Conservation (phyloP, 78 protist genomes). For the Dictyostelium firmibasis region DNA sequence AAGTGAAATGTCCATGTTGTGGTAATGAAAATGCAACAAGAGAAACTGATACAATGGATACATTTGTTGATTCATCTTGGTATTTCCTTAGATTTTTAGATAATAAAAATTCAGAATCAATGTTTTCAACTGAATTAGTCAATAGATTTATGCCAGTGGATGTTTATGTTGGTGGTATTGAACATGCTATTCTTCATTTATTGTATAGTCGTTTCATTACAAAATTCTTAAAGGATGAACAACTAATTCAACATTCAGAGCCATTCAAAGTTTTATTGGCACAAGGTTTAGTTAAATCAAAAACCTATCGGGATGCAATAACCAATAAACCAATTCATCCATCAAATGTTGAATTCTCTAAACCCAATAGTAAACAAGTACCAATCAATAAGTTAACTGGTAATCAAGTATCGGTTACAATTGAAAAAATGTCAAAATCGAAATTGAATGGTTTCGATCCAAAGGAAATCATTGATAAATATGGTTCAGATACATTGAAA, state of each 20-base stretch:
- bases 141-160: conserved; percentile 89
- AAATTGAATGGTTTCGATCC: conserved; percentile 95
- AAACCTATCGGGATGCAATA: conserved; percentile 42
- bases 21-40: conserved; percentile 79
- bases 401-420: background rate
- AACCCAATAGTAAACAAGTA: background rate
- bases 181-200: conserved; percentile 96
- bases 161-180: conserved; percentile 95
- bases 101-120: conserved; percentile 30
- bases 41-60: conserved; percentile 95
- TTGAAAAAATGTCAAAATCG: conserved; percentile 92
- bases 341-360: conserved; percentile 13
- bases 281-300: conserved; percentile 81
- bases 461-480: conserved; percentile 58
- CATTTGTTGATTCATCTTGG: conserved; percentile 96
- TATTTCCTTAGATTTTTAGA: conserved; percentile 87
- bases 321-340: conserved; percentile 55
- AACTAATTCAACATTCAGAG: conserved; percentile 51
- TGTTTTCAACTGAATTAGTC: background rate
- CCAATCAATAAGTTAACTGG: conserved; percentile 1
- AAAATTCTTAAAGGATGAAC: conserved; percentile 68
- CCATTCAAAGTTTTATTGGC: conserved; percentile 84
- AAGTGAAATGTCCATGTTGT: conserved; percentile 81
- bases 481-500: conserved; percentile 76
- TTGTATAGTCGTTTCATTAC: conserved; percentile 94